Evolutionary conservation across 768 basidiomycete genomes (phyloP).

Genomic region (Mycena olivaceomarginata): DNA sequence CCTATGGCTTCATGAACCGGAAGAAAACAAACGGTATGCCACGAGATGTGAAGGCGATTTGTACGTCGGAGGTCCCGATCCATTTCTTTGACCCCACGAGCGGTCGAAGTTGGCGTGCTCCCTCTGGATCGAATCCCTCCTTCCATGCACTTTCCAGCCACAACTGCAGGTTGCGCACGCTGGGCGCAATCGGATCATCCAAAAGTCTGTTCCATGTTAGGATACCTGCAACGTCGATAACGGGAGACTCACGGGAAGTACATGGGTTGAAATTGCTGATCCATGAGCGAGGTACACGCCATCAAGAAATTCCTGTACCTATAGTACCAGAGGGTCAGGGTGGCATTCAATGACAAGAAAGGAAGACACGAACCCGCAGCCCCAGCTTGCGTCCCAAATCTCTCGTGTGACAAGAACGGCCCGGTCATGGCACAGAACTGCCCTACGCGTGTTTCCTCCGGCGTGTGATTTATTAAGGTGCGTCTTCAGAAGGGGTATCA

Average conservation of each 20-base stretch:
- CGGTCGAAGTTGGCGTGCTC: slow-evolving; percentile 75
- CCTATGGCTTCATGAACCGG: slow-evolving; percentile 9
- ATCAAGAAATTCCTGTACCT: slow-evolving; percentile 93
- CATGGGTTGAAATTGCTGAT: slow-evolving; percentile 74
- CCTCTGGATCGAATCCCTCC: slow-evolving; percentile 84
- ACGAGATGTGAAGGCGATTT: slow-evolving; percentile 83
- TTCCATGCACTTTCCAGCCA: slow-evolving; percentile 92
- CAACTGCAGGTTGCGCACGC: slow-evolving; percentile 83
- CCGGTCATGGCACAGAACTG: slow-evolving; percentile 78
- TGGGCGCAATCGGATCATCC: slow-evolving; percentile 74
- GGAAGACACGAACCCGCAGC: slow-evolving; percentile 75
- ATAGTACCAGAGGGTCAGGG: slow-evolving; percentile 4
- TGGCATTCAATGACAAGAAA: neutral
- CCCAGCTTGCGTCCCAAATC: slow-evolving; percentile 81
- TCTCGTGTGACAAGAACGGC: slow-evolving; percentile 77
- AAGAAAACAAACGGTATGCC: slow-evolving; percentile 84
- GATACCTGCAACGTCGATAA: neutral
- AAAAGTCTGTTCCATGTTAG: slow-evolving; percentile 59
- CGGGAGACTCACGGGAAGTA: slow-evolving; percentile 67
- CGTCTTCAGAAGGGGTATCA: slow-evolving; percentile 78
- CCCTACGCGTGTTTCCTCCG: slow-evolving; percentile 70
- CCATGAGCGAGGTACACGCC: slow-evolving; percentile 83
- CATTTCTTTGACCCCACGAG: slow-evolving; percentile 78
- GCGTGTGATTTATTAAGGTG: slow-evolving; percentile 71
- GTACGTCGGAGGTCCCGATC: slow-evolving; percentile 87